Conservation (phyloP, 192 early-diverging fungal genomes). For the Gonapodya prolifera region DNA sequence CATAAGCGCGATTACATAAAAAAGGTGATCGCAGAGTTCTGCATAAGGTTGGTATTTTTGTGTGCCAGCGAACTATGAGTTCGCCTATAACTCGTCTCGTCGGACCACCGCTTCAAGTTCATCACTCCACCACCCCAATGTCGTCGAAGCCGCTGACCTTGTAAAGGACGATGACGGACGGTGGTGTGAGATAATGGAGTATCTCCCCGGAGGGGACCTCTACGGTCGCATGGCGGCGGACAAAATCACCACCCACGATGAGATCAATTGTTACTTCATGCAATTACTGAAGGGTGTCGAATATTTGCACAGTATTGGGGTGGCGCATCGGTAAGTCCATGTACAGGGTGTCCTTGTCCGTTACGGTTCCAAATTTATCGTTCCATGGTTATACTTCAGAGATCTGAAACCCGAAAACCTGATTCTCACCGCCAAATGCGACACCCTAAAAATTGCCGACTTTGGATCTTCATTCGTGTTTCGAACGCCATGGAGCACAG, state of each 20-base stretch:
- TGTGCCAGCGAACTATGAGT: too few relatives aligned
- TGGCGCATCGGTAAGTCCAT: constrained; percentile 95
- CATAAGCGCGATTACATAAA: too few relatives aligned
- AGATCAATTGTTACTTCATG: constrained; percentile 54
- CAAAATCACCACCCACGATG: constrained; percentile 49
- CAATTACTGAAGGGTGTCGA: constrained; percentile 67
- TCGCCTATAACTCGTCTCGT: too few relatives aligned
- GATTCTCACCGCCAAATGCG: constrained; percentile 60
- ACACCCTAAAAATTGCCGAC: constrained; percentile 92
- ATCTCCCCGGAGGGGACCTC: constrained; percentile 87
- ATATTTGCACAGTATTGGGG: constrained; percentile 85
- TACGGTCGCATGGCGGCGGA: constrained; percentile 64
- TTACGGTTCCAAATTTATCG: background rate
- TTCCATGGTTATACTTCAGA: constrained; percentile 46
- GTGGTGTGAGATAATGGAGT: constrained; percentile 79
- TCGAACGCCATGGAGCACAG: constrained; percentile 69
- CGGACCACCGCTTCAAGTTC: too few relatives aligned
- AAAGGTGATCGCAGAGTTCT: too few relatives aligned
- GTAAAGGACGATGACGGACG: too few relatives aligned
- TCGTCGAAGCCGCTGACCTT: too few relatives aligned
- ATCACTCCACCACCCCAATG: too few relatives aligned
- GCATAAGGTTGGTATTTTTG: too few relatives aligned
- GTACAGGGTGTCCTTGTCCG: constrained; percentile 50
- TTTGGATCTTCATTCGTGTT: constrained; percentile 97
- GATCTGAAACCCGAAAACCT: constrained; percentile 60